Conservation (phyloP, 1,284 basidiomycete genomes). For the Ganoderma lingzhi region DNA sequence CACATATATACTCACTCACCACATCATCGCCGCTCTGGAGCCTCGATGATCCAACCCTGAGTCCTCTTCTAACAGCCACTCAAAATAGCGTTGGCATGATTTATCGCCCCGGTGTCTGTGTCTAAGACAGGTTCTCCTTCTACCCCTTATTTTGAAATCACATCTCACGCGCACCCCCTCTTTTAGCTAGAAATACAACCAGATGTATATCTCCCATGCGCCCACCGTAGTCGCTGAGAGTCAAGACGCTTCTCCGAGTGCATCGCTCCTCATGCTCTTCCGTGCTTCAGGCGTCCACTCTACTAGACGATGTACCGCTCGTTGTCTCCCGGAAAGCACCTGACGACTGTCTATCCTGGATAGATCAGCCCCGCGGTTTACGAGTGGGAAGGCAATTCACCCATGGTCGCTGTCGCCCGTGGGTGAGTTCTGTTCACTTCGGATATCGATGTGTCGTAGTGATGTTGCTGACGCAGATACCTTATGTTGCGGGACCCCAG, state of each 20-base stretch:
- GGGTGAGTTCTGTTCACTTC: neutral
- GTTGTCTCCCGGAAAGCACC: neutral
- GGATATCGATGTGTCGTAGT: slow-evolving; percentile 3
- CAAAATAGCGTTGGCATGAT: neutral
- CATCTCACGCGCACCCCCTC: neutral
- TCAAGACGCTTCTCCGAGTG: neutral
- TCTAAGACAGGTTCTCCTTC: neutral
- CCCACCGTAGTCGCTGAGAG: neutral
- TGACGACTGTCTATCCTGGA: neutral
- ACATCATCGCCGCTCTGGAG: neutral
- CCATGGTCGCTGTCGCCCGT: neutral
- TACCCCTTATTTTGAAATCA: neutral
- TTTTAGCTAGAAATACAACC: neutral
- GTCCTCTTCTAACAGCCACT: neutral
- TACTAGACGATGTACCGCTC: neutral
- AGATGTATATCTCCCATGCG: neutral
- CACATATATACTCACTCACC: neutral
- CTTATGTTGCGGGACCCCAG: slow-evolving; percentile 2
- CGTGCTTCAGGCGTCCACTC: neutral
- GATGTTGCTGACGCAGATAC: slow-evolving; percentile 2
- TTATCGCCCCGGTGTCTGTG: neutral
- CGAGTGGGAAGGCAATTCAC: neutral
- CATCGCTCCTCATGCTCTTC: neutral
- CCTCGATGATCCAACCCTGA: neutral
- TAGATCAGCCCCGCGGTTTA: too few species aligned